Evolutionary conservation across 768 basidiomycete genomes (phyloP).

Genomic region (Boletus sp.): DNA sequence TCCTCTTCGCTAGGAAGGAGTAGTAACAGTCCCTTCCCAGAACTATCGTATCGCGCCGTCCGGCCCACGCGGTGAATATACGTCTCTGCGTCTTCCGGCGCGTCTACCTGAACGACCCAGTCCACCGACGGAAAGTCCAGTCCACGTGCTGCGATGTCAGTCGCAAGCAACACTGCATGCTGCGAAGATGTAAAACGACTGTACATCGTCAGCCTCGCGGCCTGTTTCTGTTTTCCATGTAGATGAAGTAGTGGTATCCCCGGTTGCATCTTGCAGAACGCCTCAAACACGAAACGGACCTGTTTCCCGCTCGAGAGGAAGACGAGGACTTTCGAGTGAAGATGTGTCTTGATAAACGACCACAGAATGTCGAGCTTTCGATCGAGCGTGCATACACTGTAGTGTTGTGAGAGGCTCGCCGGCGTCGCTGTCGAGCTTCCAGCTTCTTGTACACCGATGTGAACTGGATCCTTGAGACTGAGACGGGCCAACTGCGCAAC

Average conservation of each 20-base stretch:
- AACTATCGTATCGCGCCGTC: constrained; percentile 89
- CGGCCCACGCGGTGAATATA: constrained; percentile 97
- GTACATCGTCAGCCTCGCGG: constrained; percentile 81
- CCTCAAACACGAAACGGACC: constrained; percentile 94
- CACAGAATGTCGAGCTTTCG: constrained; percentile 88
- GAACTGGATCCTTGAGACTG: constrained; percentile 77
- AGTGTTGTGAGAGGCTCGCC: constrained; percentile 81
- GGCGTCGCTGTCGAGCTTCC: constrained; percentile 56
- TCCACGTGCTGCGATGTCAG: constrained; percentile 94
- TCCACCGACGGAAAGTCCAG: constrained; percentile 95
- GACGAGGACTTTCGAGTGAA: constrained; percentile 87
- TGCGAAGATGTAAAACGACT: constrained; percentile 77
- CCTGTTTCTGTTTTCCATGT: constrained; percentile 96
- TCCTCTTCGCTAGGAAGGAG: constrained; percentile 89
- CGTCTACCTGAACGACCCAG: constrained; percentile 96
- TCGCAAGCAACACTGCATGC: constrained; percentile 87
- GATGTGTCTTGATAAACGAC: constrained; percentile 92
- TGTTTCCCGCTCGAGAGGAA: constrained; percentile 96
- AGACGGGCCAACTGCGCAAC: constrained; percentile 86
- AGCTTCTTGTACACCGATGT: constrained; percentile 59
- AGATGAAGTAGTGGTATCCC: constrained; percentile 90
- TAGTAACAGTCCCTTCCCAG: constrained; percentile 81
- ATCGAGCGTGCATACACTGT: constrained; percentile 78
- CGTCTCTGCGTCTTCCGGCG: constrained; percentile 95
- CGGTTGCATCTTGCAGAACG: constrained; percentile 93